phyloP scores from a whole-genome alignment of 2,329 filamentous ascomycete genomes.

The Rutstroemia sp. region DNA sequence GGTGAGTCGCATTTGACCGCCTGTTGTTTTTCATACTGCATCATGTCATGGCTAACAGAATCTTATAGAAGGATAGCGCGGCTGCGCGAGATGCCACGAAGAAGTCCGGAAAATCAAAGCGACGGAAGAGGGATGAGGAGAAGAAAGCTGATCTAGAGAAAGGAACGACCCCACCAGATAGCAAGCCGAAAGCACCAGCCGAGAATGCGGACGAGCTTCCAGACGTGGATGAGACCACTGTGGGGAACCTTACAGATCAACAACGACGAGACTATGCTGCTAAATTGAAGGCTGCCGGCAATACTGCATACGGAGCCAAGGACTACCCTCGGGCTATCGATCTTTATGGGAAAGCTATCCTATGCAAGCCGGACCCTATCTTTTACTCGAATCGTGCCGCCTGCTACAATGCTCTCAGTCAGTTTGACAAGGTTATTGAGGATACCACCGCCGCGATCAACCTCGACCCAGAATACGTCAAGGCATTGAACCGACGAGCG shows the following conservation, averaged over 20 bases:
- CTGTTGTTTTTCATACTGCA: neutral
- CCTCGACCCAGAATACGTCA: slow-evolving; percentile 93
- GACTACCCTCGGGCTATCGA: slow-evolving; percentile 91
- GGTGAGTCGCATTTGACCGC: slow-evolving; percentile 35
- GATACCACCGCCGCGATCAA: slow-evolving; percentile 92
- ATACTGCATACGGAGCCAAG: slow-evolving; percentile 92
- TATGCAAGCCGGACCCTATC: slow-evolving; percentile 95
- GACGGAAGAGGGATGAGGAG: slow-evolving; percentile 77
- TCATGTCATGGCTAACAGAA: slow-evolving; percentile 12
- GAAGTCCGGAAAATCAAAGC: slow-evolving; percentile 78
- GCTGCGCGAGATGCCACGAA: slow-evolving; percentile 41
- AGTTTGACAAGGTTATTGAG: slow-evolving; percentile 95
- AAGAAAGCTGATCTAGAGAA: slow-evolving; percentile 64
- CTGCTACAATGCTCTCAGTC: slow-evolving; percentile 86
- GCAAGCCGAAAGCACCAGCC: slow-evolving; percentile 42
- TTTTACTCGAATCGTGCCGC: slow-evolving; percentile 99
- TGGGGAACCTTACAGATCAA: slow-evolving; percentile 44
- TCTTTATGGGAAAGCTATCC: slow-evolving; percentile 89
- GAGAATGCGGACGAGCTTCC: slow-evolving; percentile 62
- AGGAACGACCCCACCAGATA: slow-evolving; percentile 38
- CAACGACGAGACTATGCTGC: slow-evolving; percentile 80
- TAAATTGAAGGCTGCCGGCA: slow-evolving; percentile 90
- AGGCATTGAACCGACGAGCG: slow-evolving; percentile 91
- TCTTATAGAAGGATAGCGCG: slow-evolving; percentile 21
- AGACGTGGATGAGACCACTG: slow-evolving; percentile 52